Evolutionary conservation across 78 protist genomes (phyloP).

Genomic region (Dictyostelium firmibasis): DNA sequence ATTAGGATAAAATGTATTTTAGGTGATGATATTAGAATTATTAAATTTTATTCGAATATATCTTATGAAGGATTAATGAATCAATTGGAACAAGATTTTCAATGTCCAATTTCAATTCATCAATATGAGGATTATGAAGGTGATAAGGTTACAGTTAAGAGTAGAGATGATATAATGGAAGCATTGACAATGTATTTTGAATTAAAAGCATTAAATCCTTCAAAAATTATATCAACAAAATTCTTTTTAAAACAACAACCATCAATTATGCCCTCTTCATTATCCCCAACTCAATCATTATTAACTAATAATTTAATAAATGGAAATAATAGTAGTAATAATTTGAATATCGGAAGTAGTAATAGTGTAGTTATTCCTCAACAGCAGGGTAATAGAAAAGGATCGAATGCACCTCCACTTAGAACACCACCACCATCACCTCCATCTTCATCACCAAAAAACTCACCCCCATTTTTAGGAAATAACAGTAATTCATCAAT

Average conservation of each 20-base stretch:
- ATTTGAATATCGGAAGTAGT: background rate
- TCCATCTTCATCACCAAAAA: slow-evolving; percentile 24
- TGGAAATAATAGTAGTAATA: background rate
- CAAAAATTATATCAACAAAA: background rate
- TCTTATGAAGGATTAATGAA: slow-evolving; percentile 2
- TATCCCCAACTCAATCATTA: background rate
- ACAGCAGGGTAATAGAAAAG: slow-evolving; percentile 9
- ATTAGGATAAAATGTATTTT: slow-evolving; percentile 60
- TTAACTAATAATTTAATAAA: background rate
- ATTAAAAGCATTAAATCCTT: slow-evolving; percentile 16
- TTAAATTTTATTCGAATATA: slow-evolving; percentile 10
- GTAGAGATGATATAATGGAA: slow-evolving; percentile 31
- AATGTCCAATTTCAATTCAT: background rate
- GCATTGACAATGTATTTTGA: slow-evolving; percentile 33
- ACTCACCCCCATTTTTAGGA: background rate
- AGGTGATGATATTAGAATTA: slow-evolving; percentile 69
- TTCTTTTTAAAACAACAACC: slow-evolving; percentile 37
- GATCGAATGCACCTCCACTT: slow-evolving; percentile 62
- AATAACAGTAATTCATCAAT: background rate
- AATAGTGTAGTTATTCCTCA: background rate
- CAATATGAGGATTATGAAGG: slow-evolving; percentile 69
- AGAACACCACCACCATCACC: slow-evolving; percentile 79
- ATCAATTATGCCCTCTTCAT: background rate
- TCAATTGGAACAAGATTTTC: slow-evolving; percentile 59
- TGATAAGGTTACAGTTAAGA: slow-evolving; percentile 23